Conservation (phyloP, 305 asterid genomes). For the Solanum chacoense region DNA sequence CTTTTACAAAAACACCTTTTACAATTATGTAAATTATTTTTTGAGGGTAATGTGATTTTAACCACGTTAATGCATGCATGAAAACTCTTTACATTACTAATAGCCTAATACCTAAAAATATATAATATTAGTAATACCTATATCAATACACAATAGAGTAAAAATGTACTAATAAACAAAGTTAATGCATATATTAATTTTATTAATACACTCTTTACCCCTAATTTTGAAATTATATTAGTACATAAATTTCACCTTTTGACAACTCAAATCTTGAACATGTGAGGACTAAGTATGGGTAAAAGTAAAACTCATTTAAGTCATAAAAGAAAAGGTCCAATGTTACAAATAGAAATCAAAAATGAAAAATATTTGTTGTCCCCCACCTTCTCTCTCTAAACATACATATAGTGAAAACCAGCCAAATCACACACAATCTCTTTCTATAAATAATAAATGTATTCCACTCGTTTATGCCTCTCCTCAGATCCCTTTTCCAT, state of each 20-base stretch:
- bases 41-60: no score
- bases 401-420: background rate
- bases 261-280: background rate
- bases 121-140: no score
- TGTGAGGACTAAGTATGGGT: background rate
- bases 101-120: background rate
- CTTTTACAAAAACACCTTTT: no score
- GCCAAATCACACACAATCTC: background rate
- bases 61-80: no score
- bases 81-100: background rate
- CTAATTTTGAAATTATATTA: background rate
- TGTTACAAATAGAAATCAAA: background rate
- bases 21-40: no score
- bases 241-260: background rate
- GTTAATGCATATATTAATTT: no score
- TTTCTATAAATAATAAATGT: conserved; percentile 33
- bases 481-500: background rate
- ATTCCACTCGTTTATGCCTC: conserved; percentile 19
- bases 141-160: no score
- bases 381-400: conserved; percentile 2
- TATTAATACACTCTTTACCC: no score
- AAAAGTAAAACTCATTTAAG: background rate
- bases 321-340: background rate
- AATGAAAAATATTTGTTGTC: background rate
- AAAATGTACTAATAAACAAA: no score